phyloP scores from a whole-genome alignment of 257 asterid species.

The Nyctanthes arbortristis region DNA sequence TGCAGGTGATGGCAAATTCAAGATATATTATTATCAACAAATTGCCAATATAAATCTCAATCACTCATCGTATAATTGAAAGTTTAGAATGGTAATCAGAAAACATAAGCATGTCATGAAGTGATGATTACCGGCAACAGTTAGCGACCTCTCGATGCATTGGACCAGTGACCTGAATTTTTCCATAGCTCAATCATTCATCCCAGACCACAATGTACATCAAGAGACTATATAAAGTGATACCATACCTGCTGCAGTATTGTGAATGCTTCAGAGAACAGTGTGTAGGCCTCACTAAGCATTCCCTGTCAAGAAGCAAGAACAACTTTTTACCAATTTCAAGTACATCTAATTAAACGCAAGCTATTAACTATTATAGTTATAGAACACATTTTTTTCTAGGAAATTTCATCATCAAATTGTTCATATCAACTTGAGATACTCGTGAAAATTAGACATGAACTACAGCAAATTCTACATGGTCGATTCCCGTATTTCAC shows the following conservation, averaged over 20 bases:
- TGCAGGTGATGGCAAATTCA: not conserved
- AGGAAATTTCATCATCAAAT: not conserved
- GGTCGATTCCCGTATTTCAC: not conserved
- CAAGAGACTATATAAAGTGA: not conserved
- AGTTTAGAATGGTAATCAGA: not conserved
- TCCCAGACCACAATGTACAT: not conserved
- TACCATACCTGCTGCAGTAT: conserved; percentile 83
- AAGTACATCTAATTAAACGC: not conserved
- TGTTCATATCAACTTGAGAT: not conserved
- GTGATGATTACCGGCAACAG: conserved; percentile 81
- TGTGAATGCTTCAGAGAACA: conserved; percentile 89
- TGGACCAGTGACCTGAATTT: conserved; percentile 95
- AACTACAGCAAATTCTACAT: not conserved
- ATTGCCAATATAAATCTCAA: not conserved
- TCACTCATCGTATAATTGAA: not conserved
- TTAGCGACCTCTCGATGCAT: conserved; percentile 99
- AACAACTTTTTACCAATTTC: not conserved
- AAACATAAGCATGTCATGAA: conserved; percentile 5
- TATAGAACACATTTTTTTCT: not conserved
- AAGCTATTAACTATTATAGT: not conserved
- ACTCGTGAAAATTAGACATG: not conserved
- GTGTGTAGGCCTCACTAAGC: conserved; percentile 83
- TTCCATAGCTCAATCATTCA: conserved; percentile 2
- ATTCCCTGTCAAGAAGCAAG: conserved; percentile 49
- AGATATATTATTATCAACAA: not conserved